Conservation (phyloP, 1,284 basidiomycete species). For the Ceratorhiza oryzae-sativae region DNA sequence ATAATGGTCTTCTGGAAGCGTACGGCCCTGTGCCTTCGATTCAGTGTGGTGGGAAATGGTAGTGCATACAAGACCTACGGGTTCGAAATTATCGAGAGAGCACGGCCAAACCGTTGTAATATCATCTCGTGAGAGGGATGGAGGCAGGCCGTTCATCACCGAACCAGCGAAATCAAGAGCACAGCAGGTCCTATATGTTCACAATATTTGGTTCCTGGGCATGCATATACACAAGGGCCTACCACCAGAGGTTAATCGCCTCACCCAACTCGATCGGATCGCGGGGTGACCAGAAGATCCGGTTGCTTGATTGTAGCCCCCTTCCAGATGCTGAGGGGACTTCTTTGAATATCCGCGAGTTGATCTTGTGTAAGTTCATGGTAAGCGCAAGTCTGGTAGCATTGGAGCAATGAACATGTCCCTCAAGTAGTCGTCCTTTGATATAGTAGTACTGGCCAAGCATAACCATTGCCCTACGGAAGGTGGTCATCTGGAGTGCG, state of each 20-base stretch:
- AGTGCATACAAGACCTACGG: neutral
- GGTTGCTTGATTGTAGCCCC: neutral
- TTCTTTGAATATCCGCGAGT: slow-evolving; percentile 18
- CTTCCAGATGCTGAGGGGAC: neutral
- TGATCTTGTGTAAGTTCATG: neutral
- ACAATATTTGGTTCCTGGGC: neutral
- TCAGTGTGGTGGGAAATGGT: neutral
- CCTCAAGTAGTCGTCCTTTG: slow-evolving; percentile 73
- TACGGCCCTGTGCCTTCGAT: neutral
- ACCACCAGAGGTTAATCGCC: slow-evolving; percentile 35
- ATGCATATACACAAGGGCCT: neutral
- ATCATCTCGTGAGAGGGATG: neutral
- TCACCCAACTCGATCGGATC: slow-evolving; percentile 19
- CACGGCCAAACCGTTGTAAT: slow-evolving; percentile 34
- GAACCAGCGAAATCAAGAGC: slow-evolving; percentile 5
- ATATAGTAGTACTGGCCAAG: slow-evolving; percentile 64
- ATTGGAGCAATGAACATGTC: slow-evolving; percentile 71
- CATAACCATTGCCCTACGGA: slow-evolving; percentile 16
- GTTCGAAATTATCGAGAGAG: slow-evolving; percentile 10
- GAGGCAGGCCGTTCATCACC: slow-evolving; percentile 18
- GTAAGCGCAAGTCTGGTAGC: slow-evolving; percentile 46
- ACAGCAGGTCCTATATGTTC: slow-evolving; percentile 6
- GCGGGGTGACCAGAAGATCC: neutral
- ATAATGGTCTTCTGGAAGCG: slow-evolving; percentile 16
- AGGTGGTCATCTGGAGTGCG: neutral